A percentile compares a stretch with the other conserved stretches of the same genome.
Conservation (phyloP, 768 basidiomycete genomes). For the Leccinum boreale region DNA sequence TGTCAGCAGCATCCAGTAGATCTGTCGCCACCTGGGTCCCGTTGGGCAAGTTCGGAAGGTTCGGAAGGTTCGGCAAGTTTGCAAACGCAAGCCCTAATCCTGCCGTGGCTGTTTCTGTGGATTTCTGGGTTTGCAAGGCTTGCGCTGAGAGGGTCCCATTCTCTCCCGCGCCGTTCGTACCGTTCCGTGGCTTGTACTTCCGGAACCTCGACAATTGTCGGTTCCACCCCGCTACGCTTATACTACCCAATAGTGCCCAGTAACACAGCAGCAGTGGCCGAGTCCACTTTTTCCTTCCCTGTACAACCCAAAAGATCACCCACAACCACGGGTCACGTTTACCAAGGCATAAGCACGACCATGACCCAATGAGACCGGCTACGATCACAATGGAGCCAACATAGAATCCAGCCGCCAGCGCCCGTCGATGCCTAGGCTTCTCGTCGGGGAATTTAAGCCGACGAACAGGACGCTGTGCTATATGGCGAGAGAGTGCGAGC, state of each 20-base stretch:
- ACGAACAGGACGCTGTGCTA: slow-evolving; percentile 80
- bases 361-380: slow-evolving; percentile 80
- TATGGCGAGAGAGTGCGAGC: slow-evolving; percentile 86
- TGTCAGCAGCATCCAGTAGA: slow-evolving; percentile 82
- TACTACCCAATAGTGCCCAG: slow-evolving; percentile 75
- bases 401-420: slow-evolving; percentile 85
- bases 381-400: slow-evolving; percentile 73
- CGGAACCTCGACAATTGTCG: slow-evolving; percentile 80
- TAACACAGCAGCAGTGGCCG: slow-evolving; percentile 76
- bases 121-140: slow-evolving; percentile 23
- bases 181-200: slow-evolving; percentile 54
- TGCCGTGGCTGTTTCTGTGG: slow-evolving; percentile 15
- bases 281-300: slow-evolving; percentile 76
- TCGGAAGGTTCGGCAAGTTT: slow-evolving; percentile 51
- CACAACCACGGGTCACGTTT: slow-evolving; percentile 85
- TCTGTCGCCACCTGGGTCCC: slow-evolving; percentile 60
- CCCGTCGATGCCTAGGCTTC: slow-evolving; percentile 75
- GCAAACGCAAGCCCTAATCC: slow-evolving; percentile 35
- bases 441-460: slow-evolving; percentile 82
- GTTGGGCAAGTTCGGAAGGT: slow-evolving; percentile 41
- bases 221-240: slow-evolving; percentile 95
- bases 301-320: slow-evolving; percentile 73
- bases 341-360: slow-evolving; percentile 87
- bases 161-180: slow-evolving; percentile 33
- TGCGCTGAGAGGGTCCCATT: slow-evolving; percentile 29